Conservation (phyloP, 2,329 filamentous ascomycete genomes). For the Amylocarpus encephaloides region DNA sequence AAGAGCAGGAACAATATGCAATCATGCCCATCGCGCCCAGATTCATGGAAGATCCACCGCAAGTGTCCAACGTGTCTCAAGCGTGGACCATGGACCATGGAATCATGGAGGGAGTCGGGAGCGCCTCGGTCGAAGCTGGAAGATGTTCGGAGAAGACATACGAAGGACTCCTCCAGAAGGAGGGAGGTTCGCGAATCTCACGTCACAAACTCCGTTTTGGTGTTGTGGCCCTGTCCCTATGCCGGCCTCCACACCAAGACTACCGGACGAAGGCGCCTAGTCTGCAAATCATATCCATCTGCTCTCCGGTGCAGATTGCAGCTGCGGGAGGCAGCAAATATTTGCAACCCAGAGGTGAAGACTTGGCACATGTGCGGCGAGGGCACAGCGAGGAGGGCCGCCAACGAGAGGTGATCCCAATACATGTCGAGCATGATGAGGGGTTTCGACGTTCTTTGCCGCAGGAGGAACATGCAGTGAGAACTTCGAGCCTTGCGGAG, state of each 20-base stretch:
- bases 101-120: too few relatives aligned
- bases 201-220: constrained; percentile 7
- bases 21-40: not conserved
- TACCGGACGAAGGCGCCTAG: not conserved
- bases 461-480: constrained; percentile 1
- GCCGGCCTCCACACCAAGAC: not conserved
- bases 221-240: not conserved
- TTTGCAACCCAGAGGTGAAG: too few relatives aligned
- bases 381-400: too few relatives aligned
- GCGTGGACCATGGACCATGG: too few relatives aligned
- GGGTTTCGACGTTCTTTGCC: not conserved
- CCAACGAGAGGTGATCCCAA: too few relatives aligned
- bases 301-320: not conserved
- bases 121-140: too few relatives aligned
- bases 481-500: too few relatives aligned
- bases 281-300: constrained; percentile 2
- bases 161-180: constrained; percentile 7
- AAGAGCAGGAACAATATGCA: not conserved
- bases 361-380: too few relatives aligned
- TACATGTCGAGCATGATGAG: too few relatives aligned
- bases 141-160: not conserved
- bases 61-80: too few relatives aligned
- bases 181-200: constrained; percentile 7
- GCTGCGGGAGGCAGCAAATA: not conserved
- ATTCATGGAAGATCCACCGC: too few relatives aligned